Conservation (phyloP, 1,284 basidiomycete genomes). For the Cryptococcus depauperatus region DNA sequence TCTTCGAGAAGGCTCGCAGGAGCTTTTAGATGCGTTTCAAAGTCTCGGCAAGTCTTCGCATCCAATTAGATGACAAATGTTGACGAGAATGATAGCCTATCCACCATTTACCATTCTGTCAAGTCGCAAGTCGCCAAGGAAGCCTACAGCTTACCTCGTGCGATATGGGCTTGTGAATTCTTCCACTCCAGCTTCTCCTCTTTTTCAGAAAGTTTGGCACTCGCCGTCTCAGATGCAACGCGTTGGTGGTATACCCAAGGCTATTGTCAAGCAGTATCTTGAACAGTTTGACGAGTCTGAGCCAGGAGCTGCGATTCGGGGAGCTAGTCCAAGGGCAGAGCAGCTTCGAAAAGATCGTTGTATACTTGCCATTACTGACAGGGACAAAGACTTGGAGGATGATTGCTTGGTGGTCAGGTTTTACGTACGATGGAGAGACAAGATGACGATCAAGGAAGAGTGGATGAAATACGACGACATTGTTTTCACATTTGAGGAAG, state of each 20-base stretch:
- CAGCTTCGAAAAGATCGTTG: slow-evolving; percentile 3
- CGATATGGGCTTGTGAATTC: slow-evolving; percentile 10
- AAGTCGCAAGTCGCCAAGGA: neutral
- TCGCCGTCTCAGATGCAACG: slow-evolving; percentile 11
- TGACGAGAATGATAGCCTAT: slow-evolving; percentile 3
- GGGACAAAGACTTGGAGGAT: neutral
- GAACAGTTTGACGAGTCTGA: neutral
- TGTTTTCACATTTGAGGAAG: slow-evolving; percentile 5
- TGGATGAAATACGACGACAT: slow-evolving; percentile 4
- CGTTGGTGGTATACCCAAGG: slow-evolving; percentile 1
- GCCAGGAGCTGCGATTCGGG: neutral
- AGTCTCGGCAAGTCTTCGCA: slow-evolving; percentile 12
- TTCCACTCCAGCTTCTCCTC: slow-evolving; percentile 12
- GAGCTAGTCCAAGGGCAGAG: slow-evolving; percentile 3
- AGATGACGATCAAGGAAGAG: slow-evolving; percentile 3
- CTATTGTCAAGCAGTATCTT: slow-evolving; percentile 4
- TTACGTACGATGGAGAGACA: slow-evolving; percentile 7
- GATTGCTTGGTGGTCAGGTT: neutral
- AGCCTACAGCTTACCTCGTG: slow-evolving; percentile 12
- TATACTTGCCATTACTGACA: slow-evolving; percentile 7
- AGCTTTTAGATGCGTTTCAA: slow-evolving; percentile 45
- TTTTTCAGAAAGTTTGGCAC: slow-evolving; percentile 19
- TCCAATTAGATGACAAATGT: neutral
- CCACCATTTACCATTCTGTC: slow-evolving; percentile 24
- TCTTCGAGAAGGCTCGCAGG: slow-evolving; percentile 49